Conservation (phyloP, 306 rosid species). For the Cicer arietinum region DNA sequence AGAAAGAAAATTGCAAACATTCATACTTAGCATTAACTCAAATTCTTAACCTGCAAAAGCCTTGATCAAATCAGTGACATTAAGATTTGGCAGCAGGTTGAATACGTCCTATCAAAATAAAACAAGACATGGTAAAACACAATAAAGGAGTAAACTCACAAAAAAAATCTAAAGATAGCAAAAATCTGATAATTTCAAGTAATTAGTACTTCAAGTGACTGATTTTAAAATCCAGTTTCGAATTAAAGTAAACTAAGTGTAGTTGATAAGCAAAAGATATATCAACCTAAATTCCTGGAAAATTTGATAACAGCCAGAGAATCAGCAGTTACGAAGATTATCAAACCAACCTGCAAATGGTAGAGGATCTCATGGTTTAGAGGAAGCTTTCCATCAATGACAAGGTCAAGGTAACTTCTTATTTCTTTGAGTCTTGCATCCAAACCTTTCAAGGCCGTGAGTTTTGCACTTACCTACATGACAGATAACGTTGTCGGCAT, state of each 20-base stretch:
- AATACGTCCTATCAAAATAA: slow-evolving; percentile 47
- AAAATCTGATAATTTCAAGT: slow-evolving; percentile 8
- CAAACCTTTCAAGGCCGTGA: slow-evolving; percentile 88
- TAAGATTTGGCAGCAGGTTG: slow-evolving; percentile 54
- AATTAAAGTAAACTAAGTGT: neutral
- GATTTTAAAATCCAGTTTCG: neutral
- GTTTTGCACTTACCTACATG: slow-evolving; percentile 80
- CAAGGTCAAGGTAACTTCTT: slow-evolving; percentile 81
- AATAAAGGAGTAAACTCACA: neutral
- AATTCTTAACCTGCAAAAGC: slow-evolving; percentile 48
- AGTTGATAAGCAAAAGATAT: neutral
- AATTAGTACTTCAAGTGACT: neutral
- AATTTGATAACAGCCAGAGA: slow-evolving; percentile 23
- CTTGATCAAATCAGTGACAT: slow-evolving; percentile 53
- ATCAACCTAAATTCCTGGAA: slow-evolving; percentile 16
- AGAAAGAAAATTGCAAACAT: slow-evolving; percentile 6
- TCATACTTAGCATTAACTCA: slow-evolving; percentile 10
- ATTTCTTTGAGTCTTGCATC: slow-evolving; percentile 82
- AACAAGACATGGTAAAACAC: slow-evolving; percentile 29
- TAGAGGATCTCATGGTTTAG: slow-evolving; percentile 89
- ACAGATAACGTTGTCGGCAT: slow-evolving; percentile 1
- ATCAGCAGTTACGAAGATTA: neutral
- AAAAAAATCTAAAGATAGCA: neutral
- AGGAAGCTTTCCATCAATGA: slow-evolving; percentile 77
- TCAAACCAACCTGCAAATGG: slow-evolving; percentile 73